These are phyloP conservation scores for Arxiozyma bovina DNA, from an alignment of 1,139 yeast species.

Conservation along the genomic window DNA sequence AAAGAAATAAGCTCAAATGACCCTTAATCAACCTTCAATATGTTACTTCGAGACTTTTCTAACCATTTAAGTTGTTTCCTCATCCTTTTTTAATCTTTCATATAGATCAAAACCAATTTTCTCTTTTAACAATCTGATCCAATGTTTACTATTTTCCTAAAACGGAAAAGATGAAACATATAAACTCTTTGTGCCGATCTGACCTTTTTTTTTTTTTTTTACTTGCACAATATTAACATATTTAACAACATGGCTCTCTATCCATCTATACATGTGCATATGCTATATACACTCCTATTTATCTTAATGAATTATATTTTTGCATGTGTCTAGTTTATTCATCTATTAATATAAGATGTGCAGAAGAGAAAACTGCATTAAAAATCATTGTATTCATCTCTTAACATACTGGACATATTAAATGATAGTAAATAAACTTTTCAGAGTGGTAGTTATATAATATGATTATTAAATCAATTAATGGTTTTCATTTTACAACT, in stretches of 20 bases:
- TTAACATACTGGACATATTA: too few species aligned
- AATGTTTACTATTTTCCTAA: conserved; percentile 1
- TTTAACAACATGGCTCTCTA: background rate
- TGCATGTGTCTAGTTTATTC: background rate
- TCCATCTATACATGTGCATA: background rate
- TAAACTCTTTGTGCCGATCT: background rate
- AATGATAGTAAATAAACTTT: background rate
- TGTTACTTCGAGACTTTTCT: background rate
- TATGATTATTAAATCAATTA: too few species aligned
- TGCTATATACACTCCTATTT: too few species aligned
- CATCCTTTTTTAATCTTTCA: background rate
- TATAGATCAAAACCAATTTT: background rate
- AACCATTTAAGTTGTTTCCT: background rate
- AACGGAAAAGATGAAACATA: background rate
- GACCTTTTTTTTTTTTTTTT: background rate
- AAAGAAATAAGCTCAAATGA: background rate
- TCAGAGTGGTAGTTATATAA: too few species aligned
- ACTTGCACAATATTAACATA: background rate
- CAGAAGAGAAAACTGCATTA: too few species aligned
- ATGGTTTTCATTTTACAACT: background rate
- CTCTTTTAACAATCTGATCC: background rate
- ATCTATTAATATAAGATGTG: too few species aligned
- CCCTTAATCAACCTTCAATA: background rate
- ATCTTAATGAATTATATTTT: too few species aligned
- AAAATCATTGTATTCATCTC: background rate